Conservation (phyloP, 2,329 filamentous ascomycete genomes). For the Cercospora sp. region DNA sequence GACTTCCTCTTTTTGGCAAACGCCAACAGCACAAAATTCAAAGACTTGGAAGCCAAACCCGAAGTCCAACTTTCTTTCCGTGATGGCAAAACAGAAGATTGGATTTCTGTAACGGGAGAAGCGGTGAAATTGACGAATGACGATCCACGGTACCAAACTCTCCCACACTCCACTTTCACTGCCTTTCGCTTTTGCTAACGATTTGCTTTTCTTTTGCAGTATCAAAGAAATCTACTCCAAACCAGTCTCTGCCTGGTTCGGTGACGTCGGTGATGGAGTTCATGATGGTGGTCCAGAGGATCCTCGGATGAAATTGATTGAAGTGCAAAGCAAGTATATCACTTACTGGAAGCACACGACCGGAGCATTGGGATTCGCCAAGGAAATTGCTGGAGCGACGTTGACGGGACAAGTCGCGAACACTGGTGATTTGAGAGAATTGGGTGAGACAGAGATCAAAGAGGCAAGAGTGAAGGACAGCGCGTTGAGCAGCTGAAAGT, state of each 20-base stretch:
- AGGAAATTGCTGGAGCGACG: constrained; percentile 38
- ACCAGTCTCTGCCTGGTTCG: constrained; percentile 50
- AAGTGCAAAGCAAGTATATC: constrained; percentile 31
- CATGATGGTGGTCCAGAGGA: constrained; percentile 51
- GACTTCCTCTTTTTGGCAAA: constrained; percentile 56
- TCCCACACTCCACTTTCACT: too few relatives aligned
- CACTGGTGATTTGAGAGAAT: constrained; percentile 39
- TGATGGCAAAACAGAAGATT: constrained; percentile 50
- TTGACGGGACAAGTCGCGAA: constrained; percentile 39
- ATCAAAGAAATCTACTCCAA: constrained; percentile 52
- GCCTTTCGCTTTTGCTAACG: too few relatives aligned
- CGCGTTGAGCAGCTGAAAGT: constrained; percentile 26
- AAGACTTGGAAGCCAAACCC: constrained; percentile 47
- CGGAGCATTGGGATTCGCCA: constrained; percentile 34
- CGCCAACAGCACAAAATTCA: constrained; percentile 50
- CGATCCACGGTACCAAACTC: constrained; percentile 47
- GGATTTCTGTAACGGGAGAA: constrained; percentile 50
- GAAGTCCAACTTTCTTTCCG: constrained; percentile 51
- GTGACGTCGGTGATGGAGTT: constrained; percentile 52
- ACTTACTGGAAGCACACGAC: constrained; percentile 40
- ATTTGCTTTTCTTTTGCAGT: background rate
- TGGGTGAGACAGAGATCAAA: constrained; percentile 38
- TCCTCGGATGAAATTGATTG: constrained; percentile 47
- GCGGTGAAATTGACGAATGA: constrained; percentile 45
- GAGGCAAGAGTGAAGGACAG: constrained; percentile 35